Conservation (phyloP, 2,329 filamentous ascomycete genomes). For the Venturia oleaginea region DNA sequence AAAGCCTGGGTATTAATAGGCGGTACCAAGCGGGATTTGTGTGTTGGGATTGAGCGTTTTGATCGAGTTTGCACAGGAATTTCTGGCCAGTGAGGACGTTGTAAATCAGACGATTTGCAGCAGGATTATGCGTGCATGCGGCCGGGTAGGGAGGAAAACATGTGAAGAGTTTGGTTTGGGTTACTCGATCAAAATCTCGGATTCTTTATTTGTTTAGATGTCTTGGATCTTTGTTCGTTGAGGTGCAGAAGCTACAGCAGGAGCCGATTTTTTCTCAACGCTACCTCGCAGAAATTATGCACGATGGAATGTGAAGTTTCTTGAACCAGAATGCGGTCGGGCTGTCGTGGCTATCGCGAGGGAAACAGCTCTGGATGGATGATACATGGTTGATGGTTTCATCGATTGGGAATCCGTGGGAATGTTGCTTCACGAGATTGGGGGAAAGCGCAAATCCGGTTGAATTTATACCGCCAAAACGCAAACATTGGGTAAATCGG, state of each 20-base stretch:
- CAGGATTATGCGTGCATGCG: background rate
- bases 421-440: no score
- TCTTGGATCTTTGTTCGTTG: background rate
- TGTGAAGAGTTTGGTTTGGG: background rate
- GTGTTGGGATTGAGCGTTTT: background rate
- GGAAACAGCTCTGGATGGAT: background rate
- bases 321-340: background rate
- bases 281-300: background rate
- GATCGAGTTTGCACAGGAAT: background rate
- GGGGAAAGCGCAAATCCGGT: no score
- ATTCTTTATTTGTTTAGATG: background rate
- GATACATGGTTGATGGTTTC: no score
- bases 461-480: no score
- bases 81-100: background rate
- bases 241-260: conserved; percentile 1
- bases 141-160: background rate
- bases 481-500: no score
- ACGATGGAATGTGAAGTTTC: background rate
- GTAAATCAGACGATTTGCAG: background rate
- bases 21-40: background rate
- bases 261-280: background rate
- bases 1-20: background rate
- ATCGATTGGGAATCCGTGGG: no score
- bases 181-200: background rate
- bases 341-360: background rate